These are phyloP conservation scores for Microdochium bolleyi DNA, from an alignment of 2,329 filamentous ascomycete genomes.

Conservation along the genomic window DNA sequence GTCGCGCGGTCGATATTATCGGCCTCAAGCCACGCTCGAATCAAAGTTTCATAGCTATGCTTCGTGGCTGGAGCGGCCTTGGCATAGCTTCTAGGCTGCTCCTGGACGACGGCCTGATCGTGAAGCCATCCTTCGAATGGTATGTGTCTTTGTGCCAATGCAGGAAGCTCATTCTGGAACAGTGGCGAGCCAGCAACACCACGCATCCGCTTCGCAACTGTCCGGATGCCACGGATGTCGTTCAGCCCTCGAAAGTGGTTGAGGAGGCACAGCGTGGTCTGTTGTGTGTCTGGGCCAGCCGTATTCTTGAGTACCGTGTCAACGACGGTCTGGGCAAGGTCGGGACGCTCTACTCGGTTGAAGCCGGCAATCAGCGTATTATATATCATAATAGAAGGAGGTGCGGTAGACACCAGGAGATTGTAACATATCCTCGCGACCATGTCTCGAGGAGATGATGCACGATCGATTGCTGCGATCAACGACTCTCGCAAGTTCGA, in stretches of 20 bases:
- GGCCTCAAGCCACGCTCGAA: constrained; percentile 40
- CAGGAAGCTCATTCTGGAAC: neutral
- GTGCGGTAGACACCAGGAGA: constrained; percentile 51
- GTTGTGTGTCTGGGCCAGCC: constrained; percentile 35
- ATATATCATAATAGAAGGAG: constrained; percentile 61
- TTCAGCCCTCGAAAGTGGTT: constrained; percentile 37
- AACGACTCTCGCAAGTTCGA: constrained; percentile 14
- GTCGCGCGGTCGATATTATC: constrained; percentile 16
- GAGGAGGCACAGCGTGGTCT: constrained; percentile 39
- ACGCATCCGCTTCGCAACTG: constrained; percentile 35
- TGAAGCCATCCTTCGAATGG: neutral
- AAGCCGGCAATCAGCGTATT: constrained; percentile 66
- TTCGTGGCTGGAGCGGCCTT: constrained; percentile 29
- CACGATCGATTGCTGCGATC: constrained; percentile 16
- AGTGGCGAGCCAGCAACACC: constrained; percentile 14
- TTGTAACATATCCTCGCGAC: constrained; percentile 54
- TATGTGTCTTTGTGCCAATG: neutral
- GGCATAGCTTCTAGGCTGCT: constrained; percentile 14
- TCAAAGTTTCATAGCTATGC: constrained; percentile 33
- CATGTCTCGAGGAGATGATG: constrained; percentile 13
- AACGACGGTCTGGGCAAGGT: constrained; percentile 44
- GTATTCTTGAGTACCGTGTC: constrained; percentile 38
- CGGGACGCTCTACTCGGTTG: constrained; percentile 36
- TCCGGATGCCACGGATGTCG: constrained; percentile 30
- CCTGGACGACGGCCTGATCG: neutral